Percentiles rank a stretch among this genome's conserved stretches.
phyloP scores from a whole-genome alignment of 1,139 yeast species.

The Taiozyma onychis region DNA sequence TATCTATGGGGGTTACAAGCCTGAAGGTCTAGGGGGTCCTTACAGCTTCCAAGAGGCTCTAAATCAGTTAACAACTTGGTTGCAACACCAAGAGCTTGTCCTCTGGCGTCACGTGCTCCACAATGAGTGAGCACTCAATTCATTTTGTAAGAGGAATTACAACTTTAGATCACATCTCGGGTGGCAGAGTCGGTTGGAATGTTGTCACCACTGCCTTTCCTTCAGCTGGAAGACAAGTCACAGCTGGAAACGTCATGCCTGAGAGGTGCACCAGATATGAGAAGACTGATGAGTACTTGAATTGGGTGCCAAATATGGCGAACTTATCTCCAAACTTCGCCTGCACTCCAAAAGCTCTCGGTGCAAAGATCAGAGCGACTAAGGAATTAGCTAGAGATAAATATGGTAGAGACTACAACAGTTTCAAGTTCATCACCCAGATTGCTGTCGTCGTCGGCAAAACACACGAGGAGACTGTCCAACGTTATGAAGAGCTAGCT shows the following conservation, averaged over 20 bases:
- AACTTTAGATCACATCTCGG: constrained; percentile 32
- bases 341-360: constrained; percentile 7
- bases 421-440: constrained; percentile 14
- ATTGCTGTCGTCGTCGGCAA: constrained; percentile 24
- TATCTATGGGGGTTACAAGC: constrained; percentile 6
- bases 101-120: constrained; percentile 6
- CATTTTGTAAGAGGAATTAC: constrained; percentile 7
- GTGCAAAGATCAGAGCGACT: constrained; percentile 12
- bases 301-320: constrained; percentile 8
- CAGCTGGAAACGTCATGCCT: constrained; percentile 2
- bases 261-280: constrained; percentile 4
- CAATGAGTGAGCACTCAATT: constrained; percentile 5
- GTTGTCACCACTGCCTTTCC: constrained; percentile 5
- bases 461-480: constrained; percentile 27
- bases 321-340: constrained; percentile 3
- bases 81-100: constrained; percentile 12
- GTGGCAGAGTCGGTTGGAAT: constrained; percentile 16
- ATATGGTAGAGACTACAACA: constrained; percentile 6
- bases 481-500: constrained; percentile 21
- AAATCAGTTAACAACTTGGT: constrained; percentile 15
- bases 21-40: constrained; percentile 5
- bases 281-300: constrained; percentile 5
- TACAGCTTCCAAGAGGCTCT: constrained; percentile 3
- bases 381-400: constrained; percentile 5
- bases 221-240: constrained; percentile 4